phyloP scores from a whole-genome alignment of 2,329 filamentous ascomycete species.

The Aureobasidium zeae region DNA sequence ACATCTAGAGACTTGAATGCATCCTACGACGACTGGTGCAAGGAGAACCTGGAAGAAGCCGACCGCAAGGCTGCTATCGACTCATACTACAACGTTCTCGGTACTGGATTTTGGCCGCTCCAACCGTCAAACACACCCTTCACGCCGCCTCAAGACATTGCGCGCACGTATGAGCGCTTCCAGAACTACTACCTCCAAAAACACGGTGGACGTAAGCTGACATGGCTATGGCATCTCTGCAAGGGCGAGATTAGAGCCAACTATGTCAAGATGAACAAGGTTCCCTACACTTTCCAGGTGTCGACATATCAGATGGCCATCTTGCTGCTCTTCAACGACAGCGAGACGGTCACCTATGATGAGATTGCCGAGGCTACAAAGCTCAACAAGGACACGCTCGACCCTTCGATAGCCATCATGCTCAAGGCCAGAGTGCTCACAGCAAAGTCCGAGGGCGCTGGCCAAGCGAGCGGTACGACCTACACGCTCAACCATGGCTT shows the following conservation, averaged over 20 bases:
- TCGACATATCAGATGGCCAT: slow-evolving; percentile 98
- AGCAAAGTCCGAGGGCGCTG: slow-evolving; percentile 61
- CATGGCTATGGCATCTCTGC: slow-evolving; percentile 96
- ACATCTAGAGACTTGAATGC: slow-evolving; percentile 95
- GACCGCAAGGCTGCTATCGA: slow-evolving; percentile 64
- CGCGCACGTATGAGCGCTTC: slow-evolving; percentile 82
- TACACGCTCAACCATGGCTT: slow-evolving; percentile 89
- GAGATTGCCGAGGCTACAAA: slow-evolving; percentile 77
- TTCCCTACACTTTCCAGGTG: slow-evolving; percentile 92
- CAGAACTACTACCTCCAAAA: slow-evolving; percentile 89
- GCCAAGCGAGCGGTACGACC: slow-evolving; percentile 65
- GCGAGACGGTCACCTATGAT: slow-evolving; percentile 73
- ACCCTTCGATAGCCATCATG: slow-evolving; percentile 76
- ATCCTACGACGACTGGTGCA: slow-evolving; percentile 72
- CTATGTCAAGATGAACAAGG: slow-evolving; percentile 79
- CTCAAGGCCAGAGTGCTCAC: slow-evolving; percentile 86
- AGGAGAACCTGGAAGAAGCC: slow-evolving; percentile 53
- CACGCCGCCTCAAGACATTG: slow-evolving; percentile 74
- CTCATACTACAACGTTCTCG: slow-evolving; percentile 83
- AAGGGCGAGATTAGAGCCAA: slow-evolving; percentile 94
- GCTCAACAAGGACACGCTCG: slow-evolving; percentile 70
- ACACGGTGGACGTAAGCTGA: slow-evolving; percentile 91
- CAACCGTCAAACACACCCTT: slow-evolving; percentile 81
- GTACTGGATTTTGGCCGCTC: slow-evolving; percentile 95
- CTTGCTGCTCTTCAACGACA: slow-evolving; percentile 87